Evolutionary conservation across 768 basidiomycete species (phyloP), one percentile per base, ranked within the genome.

Genomic region (Boletus rufocinnamomeus): DNA sequence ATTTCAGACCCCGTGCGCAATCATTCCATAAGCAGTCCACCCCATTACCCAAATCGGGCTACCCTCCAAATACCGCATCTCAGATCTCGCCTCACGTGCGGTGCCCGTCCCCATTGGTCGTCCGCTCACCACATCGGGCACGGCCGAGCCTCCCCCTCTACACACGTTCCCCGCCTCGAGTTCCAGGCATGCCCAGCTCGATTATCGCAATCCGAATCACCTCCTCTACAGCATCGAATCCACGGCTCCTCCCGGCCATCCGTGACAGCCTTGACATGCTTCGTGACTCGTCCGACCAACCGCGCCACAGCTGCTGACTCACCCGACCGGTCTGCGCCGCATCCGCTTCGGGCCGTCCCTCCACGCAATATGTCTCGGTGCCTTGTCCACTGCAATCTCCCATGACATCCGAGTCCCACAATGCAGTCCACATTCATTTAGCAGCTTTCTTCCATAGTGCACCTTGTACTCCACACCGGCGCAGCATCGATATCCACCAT

Each of bases 121-220:
- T 46, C 23, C 35, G 32, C 46, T 49, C 11, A 16, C 63, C 60
- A 45, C 44, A 59, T 62, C 50, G 46, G 63, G 65, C 25, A 41
- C 45, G 34, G 40, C 59, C 50, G 50, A 38, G 6, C 57, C 61
- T 52, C 52, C 54, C 49, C 50, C 43, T 35, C 35, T 37, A 52
- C 46, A 63, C 70, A 72, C 70, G 71, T 72, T 74, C 66, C 63
- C 53, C 61, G 53, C 71, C 72, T 74, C 70, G 63, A 68, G 66
- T 64, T 53, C 50, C 17, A 61, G 50, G 70, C 69, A 63, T 72
- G 72, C 50, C 59, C 46, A 17, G 52, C 63, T 57, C 62, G 68
- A 70, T 70, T 72, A 71, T 71, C 69, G 64, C 69, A 66, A 69
- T 69, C 69, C 63, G 62, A 66, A 50, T 41, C 61, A 28, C 8